Base-by-base conservation (phyloP, 139 green algal genomes). In the Tetradesmus obliquus region DNA sequence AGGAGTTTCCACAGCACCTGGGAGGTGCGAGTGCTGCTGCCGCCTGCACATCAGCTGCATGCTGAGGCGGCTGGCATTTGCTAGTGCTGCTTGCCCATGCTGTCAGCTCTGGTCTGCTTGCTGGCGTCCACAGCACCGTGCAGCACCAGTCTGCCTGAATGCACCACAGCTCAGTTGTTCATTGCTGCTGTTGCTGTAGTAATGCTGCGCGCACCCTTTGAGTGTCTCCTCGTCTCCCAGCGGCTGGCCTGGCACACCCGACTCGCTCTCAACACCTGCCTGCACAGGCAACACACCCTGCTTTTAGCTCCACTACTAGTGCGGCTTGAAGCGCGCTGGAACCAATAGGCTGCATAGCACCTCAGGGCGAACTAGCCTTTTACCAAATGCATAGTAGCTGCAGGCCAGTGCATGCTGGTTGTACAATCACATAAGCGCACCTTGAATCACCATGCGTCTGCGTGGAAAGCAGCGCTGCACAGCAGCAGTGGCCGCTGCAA, bases 211-310 rank as follows among this genome's bases (percentile, higher is more conserved):
- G 17, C 80, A 93, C 91, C 93, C 93, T 62, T 20, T 12, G 17
- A 95, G 90, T 4, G 93, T 95, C 74, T 95, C 86, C 4, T 91
- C 90, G 55, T 94, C 92, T 3, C 93, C 92, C 15, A 90, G 88
- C 3, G 93, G 93, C 74, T 95, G 93, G n/a, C 92, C 91, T 6
- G 87, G 62, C 57, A 95, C 93, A 0, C 87, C 87, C 1, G 92
- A 93, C 1, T 22, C 7, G 1, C 76, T 79, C 2, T 72, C 32
- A 1, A 89, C 20, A 32, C 89, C 93, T 93, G 87, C n/a, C 58
- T 72, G 12, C 71, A 82, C 55, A 90, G 74, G 6, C 20, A 51
- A 12, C 20, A 53, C 8, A 66, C 32, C 32, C 32, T 45, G 32
- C 32, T 45, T 45, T 45, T 45, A 45, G 32, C 32, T 45, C 32